These are phyloP conservation scores for Populus tremula DNA, from an alignment of 345 rosid species.

Conservation along the genomic window DNA sequence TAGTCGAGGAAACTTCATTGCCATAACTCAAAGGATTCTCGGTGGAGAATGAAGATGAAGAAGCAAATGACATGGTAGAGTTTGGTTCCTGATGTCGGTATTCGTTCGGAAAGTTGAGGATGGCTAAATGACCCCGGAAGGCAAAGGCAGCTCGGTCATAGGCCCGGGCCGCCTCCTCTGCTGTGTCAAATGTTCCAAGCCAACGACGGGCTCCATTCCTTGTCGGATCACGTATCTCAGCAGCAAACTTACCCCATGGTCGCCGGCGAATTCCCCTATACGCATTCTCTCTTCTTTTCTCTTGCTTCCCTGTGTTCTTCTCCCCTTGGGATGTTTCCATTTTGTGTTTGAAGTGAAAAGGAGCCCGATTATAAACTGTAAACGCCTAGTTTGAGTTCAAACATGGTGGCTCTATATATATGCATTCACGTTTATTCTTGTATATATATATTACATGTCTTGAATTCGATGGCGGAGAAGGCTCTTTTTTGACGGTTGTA, in stretches of 20 bases:
- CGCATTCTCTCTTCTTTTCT: conserved; percentile 33
- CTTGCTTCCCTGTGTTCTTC: conserved; percentile 2
- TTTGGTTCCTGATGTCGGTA: not conserved
- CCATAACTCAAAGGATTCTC: not conserved
- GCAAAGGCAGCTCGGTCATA: conserved; percentile 32
- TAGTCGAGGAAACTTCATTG: conserved; percentile 20
- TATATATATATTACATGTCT: too few species aligned
- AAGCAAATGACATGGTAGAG: not conserved
- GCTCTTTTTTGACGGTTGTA: conserved; percentile 34
- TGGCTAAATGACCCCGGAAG: conserved; percentile 28
- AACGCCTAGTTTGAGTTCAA: conserved; percentile 6
- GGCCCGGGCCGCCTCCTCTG: conserved; percentile 30
- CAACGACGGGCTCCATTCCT: conserved; percentile 64
- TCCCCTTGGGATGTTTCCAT: conserved; percentile 23
- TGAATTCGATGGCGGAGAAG: not conserved
- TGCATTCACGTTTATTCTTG: too few species aligned
- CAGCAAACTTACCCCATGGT: conserved; percentile 84
- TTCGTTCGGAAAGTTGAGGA: conserved; percentile 33
- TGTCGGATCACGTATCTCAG: conserved; percentile 76
- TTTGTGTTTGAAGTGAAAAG: not conserved
- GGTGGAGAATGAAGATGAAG: conserved; percentile 10
- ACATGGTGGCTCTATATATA: not conserved
- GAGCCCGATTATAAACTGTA: not conserved
- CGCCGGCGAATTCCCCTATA: conserved; percentile 69
- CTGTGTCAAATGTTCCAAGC: conserved; percentile 41